Base-by-base conservation (phyloP, 495 filamentous ascomycete species). In the Podospora didyma region DNA sequence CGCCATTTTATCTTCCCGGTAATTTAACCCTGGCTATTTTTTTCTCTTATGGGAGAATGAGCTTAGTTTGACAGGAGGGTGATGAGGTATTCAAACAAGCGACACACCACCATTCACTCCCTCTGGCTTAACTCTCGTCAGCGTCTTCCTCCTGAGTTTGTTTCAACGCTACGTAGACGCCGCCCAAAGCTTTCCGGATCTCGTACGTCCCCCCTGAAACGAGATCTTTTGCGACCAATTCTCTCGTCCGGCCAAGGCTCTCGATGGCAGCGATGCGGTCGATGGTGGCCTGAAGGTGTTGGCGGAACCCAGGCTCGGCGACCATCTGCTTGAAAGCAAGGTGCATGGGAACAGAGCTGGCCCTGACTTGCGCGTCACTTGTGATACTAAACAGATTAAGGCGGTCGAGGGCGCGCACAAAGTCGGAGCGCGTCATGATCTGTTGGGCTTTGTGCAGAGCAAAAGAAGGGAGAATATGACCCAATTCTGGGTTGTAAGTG, bases 361-460 rank as follows among this genome's bases (percentile, higher is more conserved):
- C 94, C 20, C 95, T 85, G 1, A 98, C 94, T 75, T 87, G 87
- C 26, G 92, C 90, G 23, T 83, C 80, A 26, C 85, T 89, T 58
- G 93, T 91, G 64, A 98, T 97, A 31, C 90, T 96, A 73, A 98
- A 97, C 46, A 98, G 82, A 64, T 97, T 97, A 51, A 92, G 82
- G 56, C 94, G 87, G 69, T 98, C 95, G 64, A 96, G 91, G 47
- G 83, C 81, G 60, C 93, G 85, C 65, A 98, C 91, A 69, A 98
- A 98, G 65, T 97, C 94, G 19, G 90, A 85, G 28, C 94, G 81
- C 9, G 94, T 98, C 94, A 98, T 98, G 63, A 97, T 76, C 79
- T 76, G 77, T 39, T 94, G 86, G 0, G 92, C 90, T 62, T 89
- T 80, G 62, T 97, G 90, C 19, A 98, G 81, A 0, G 88, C 82